Evolutionary conservation across 139 green algal species (phyloP).

Genomic region (Chlorella sp.): DNA sequence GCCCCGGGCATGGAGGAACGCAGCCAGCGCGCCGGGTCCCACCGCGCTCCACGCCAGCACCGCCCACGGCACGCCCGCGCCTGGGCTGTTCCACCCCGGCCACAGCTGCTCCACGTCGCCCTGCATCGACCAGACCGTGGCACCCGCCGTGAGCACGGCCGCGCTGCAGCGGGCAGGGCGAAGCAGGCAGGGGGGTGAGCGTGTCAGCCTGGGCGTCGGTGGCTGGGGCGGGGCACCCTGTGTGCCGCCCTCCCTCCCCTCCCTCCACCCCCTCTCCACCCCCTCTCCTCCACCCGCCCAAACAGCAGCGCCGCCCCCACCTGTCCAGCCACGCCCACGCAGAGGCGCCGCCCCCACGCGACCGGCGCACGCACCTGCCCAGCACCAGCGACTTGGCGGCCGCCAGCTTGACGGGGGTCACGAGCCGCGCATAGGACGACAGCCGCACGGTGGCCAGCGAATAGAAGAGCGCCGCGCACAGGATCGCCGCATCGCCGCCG

Average conservation of each 20-base stretch:
- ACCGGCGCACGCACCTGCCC: not conserved
- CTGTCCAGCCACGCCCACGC: not conserved
- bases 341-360: not conserved
- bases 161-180: no score
- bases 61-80: constrained; percentile 9
- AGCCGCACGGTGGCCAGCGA: constrained; percentile 46
- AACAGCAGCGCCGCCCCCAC: not conserved
- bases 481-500: constrained; percentile 20
- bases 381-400: constrained; percentile 35
- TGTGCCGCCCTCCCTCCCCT: not conserved
- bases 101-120: constrained; percentile 25
- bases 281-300: not conserved
- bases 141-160: no score
- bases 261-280: not conserved
- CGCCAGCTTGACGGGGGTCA: constrained; percentile 34
- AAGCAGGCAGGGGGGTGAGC: no score
- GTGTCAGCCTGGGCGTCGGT: not conserved
- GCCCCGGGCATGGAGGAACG: constrained; percentile 36
- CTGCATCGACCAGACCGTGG: no score
- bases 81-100: constrained; percentile 24
- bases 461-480: constrained; percentile 38
- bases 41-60: constrained; percentile 24
- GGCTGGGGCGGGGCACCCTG: not conserved
- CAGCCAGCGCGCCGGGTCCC: constrained; percentile 21
- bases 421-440: constrained; percentile 23